These are phyloP conservation scores for Aureobasidium musti DNA, from an alignment of 2,329 filamentous ascomycete genomes.

Conservation along the genomic window DNA sequence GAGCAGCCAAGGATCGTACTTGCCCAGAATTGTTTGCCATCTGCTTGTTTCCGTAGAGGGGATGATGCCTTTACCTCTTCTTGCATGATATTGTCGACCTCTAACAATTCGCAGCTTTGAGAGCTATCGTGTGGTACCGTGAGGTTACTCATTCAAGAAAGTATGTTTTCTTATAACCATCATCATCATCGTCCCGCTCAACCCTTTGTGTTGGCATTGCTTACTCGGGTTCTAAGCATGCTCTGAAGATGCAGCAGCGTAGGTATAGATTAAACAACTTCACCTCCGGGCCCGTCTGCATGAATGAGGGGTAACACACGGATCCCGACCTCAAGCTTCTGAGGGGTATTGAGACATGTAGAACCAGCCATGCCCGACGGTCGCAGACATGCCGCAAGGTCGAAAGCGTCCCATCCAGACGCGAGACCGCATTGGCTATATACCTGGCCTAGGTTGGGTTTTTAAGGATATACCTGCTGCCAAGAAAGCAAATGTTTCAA, in stretches of 20 bases:
- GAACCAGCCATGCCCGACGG: not conserved
- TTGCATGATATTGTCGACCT: not conserved
- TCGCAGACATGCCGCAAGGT: not conserved
- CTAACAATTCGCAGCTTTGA: not conserved
- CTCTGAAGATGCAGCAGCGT: not conserved
- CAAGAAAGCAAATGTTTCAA: not conserved
- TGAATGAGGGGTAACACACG: not conserved
- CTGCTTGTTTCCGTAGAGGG: constrained; percentile 2
- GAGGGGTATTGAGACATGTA: not conserved
- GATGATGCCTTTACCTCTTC: not conserved
- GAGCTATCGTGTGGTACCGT: not conserved
- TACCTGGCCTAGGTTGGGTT: not conserved
- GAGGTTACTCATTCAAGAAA: not conserved
- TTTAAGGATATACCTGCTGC: not conserved
- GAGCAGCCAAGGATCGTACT: constrained; percentile 1
- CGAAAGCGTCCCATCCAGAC: not conserved
- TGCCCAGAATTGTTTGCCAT: constrained; percentile 18
- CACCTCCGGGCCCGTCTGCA: not conserved
- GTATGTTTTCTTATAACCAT: not conserved
- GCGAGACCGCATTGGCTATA: not conserved
- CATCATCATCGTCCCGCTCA: not conserved
- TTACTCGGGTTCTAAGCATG: not conserved
- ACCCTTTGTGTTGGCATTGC: not conserved
- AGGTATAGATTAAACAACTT: not conserved
- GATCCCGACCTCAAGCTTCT: not conserved